Evolutionary conservation across 1,284 basidiomycete genomes (phyloP).

Genomic region (Ceratobasidium papillatum): DNA sequence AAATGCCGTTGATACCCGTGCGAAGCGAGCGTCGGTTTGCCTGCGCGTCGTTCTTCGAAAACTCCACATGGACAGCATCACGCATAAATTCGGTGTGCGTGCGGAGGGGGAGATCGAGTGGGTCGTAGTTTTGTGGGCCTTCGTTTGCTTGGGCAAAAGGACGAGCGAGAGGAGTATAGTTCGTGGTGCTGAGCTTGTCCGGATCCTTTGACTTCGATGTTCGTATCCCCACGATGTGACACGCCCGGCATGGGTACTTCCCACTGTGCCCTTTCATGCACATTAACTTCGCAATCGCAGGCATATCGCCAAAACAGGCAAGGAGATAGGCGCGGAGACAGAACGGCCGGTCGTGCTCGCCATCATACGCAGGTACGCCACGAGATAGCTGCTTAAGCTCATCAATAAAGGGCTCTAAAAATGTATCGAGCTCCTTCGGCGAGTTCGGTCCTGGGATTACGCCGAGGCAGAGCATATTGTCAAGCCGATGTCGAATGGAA

Average conservation of each 20-base stretch:
- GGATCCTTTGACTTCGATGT: too few species aligned
- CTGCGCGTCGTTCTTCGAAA: neutral
- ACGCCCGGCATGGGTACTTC: slow-evolving; percentile 40
- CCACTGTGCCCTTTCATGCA: slow-evolving; percentile 43
- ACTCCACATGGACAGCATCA: neutral
- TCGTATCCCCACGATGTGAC: slow-evolving; percentile 35
- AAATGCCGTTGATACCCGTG: slow-evolving; percentile 40
- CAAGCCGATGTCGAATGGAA: slow-evolving; percentile 21
- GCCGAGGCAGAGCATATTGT: slow-evolving; percentile 41
- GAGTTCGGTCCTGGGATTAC: slow-evolving; percentile 43
- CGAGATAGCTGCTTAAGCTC: slow-evolving; percentile 32
- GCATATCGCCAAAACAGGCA: slow-evolving; percentile 41
- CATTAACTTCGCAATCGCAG: slow-evolving; percentile 42
- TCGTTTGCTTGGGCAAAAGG: neutral
- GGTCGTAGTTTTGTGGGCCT: neutral
- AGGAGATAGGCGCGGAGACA: slow-evolving; percentile 40
- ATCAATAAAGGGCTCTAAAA: slow-evolving; percentile 39
- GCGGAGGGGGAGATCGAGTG: slow-evolving; percentile 30
- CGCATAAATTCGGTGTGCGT: neutral
- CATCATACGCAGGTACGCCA: slow-evolving; percentile 38
- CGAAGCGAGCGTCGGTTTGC: neutral
- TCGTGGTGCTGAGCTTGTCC: neutral
- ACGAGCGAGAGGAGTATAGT: slow-evolving; percentile 38
- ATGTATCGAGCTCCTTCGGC: slow-evolving; percentile 42
- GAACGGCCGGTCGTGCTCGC: slow-evolving; percentile 2